Evolutionary conservation across 106 monocot genomes (phyloP).

Genomic region (Acorus gramineus): DNA sequence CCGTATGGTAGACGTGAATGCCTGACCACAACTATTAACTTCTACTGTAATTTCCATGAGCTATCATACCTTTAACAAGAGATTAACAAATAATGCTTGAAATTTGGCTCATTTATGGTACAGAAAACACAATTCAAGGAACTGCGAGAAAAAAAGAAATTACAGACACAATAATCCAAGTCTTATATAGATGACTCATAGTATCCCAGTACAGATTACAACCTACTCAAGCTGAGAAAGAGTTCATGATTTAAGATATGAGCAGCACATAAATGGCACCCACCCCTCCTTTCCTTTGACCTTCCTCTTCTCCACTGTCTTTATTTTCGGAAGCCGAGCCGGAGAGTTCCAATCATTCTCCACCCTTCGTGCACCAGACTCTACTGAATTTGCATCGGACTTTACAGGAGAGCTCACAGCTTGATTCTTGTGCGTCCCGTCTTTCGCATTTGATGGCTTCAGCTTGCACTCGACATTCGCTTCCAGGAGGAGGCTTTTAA

Average conservation of each 20-base stretch:
- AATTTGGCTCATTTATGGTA: too few species aligned
- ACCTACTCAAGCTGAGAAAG: too few species aligned
- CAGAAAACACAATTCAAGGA: too few species aligned
- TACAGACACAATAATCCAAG: too few species aligned
- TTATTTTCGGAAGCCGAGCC: constrained; percentile 21
- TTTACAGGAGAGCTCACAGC: not conserved
- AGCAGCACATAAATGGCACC: constrained; percentile 45
- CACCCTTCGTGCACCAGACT: not conserved
- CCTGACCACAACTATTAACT: too few species aligned
- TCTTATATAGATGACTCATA: too few species aligned
- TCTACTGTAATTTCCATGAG: too few species aligned
- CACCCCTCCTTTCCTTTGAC: constrained; percentile 22
- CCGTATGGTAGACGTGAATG: too few species aligned
- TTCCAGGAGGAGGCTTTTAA: constrained; percentile 31
- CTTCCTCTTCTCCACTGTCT: constrained; percentile 10
- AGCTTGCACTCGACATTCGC: constrained; percentile 12
- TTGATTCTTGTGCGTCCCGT: not conserved
- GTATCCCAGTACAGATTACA: too few species aligned
- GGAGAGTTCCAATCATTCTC: constrained; percentile 51
- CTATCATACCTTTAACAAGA: too few species aligned
- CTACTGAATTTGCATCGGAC: not conserved
- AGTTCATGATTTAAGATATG: not conserved
- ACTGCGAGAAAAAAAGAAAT: too few species aligned
- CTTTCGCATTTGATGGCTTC: not conserved
- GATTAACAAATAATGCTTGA: too few species aligned